Percentiles rank a stretch among this genome's conserved stretches.
Conservation (phyloP, 176 grass and related monocot species). For the Oryza meyeriana region DNA sequence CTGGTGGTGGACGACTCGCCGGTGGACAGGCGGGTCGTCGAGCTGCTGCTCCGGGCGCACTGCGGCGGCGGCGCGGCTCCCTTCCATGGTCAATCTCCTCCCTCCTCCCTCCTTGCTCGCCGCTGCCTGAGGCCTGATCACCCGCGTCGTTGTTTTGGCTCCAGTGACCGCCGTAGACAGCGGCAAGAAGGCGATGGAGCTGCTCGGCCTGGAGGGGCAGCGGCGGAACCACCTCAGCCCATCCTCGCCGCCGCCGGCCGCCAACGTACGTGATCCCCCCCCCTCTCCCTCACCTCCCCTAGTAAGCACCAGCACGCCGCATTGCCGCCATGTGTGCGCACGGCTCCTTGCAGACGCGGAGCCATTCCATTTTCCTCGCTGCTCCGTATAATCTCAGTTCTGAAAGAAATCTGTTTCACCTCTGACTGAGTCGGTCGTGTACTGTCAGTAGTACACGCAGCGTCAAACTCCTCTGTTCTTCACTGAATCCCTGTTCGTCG, state of each 20-base stretch:
- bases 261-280: background rate
- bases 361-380: no score
- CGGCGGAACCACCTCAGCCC: slow-evolving; percentile 1
- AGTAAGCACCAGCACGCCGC: no score
- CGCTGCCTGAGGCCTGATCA: background rate
- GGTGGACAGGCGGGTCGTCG: slow-evolving; percentile 63
- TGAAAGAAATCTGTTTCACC: no score
- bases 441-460: no score
- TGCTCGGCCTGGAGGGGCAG: slow-evolving; percentile 46
- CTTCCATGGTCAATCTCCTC: slow-evolving; percentile 46
- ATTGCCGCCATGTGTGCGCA: no score
- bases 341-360: no score
- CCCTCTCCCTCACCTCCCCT: background rate
- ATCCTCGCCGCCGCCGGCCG: background rate
- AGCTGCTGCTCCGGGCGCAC: slow-evolving; percentile 57
- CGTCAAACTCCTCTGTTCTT: no score
- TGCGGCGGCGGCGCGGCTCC: slow-evolving; percentile 19
- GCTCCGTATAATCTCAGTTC: no score
- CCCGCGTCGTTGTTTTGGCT: background rate
- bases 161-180: slow-evolving; percentile 85
- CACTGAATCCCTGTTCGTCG: background rate
- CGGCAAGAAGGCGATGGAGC: slow-evolving; percentile 86
- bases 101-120: background rate
- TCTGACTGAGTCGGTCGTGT: no score
- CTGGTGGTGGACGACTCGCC: slow-evolving; percentile 91